Conservation (phyloP, 2,329 filamentous ascomycete species). For the Dothidotthia symphoricarpi region DNA sequence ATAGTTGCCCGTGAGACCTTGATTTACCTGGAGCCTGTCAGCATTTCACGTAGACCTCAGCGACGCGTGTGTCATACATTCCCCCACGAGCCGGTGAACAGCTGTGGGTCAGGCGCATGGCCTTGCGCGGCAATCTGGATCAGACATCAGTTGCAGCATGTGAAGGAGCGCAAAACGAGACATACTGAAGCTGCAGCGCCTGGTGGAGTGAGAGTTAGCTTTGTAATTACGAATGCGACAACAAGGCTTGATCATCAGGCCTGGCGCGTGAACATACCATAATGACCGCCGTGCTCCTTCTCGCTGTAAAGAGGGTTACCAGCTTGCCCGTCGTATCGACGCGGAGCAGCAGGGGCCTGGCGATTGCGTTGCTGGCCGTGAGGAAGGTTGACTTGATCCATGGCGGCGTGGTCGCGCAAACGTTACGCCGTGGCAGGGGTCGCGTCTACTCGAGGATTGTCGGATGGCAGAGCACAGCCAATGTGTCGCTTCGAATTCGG, state of each 20-base stretch:
- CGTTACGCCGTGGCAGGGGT: constrained; percentile 35
- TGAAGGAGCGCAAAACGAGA: constrained; percentile 25
- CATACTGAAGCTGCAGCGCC: constrained; percentile 68
- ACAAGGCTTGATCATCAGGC: neutral
- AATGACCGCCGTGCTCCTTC: constrained; percentile 49
- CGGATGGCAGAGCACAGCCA: constrained; percentile 2
- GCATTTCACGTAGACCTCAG: constrained; percentile 6
- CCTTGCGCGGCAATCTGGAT: constrained; percentile 79
- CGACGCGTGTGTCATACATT: constrained; percentile 60
- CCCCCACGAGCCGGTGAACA: constrained; percentile 92
- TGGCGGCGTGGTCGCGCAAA: constrained; percentile 32
- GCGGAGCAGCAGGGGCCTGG: constrained; percentile 39
- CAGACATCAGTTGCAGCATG: constrained; percentile 30
- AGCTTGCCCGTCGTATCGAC: constrained; percentile 52
- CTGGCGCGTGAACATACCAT: constrained; percentile 41
- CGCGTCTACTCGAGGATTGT: constrained; percentile 19
- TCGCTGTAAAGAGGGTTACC: constrained; percentile 50
- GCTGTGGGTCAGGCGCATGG: constrained; percentile 81
- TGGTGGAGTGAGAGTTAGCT: constrained; percentile 45
- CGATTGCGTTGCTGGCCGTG: constrained; percentile 42
- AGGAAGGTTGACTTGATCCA: constrained; percentile 40
- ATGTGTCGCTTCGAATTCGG: constrained; percentile 21
- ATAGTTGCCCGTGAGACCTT: constrained; percentile 87
- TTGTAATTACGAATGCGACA: constrained; percentile 7
- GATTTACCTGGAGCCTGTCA: constrained; percentile 69